Percentiles rank a stretch among this genome's conserved stretches.
phyloP scores from a whole-genome alignment of 805 yeast genomes.

The Pichia californica region DNA sequence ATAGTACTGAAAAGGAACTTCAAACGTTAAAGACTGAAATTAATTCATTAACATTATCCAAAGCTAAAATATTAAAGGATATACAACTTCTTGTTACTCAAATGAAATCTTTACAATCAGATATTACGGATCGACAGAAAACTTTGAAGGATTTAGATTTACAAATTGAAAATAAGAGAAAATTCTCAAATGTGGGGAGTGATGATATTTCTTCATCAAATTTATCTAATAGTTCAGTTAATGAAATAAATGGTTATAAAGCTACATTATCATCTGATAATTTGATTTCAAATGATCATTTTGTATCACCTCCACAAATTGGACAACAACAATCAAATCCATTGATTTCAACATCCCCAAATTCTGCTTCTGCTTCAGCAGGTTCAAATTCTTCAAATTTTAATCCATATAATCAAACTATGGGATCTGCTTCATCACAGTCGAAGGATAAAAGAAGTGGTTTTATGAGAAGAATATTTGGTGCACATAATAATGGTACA shows the following conservation, averaged over 20 bases:
- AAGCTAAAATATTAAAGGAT: constrained; percentile 41
- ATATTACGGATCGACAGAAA: constrained; percentile 29
- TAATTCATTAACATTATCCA: constrained; percentile 32
- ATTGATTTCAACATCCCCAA: too few species aligned
- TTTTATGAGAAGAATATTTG: constrained; percentile 28
- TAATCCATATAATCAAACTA: constrained; percentile 5
- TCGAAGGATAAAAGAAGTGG: constrained; percentile 17
- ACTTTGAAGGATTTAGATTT: constrained; percentile 14
- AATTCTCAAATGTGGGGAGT: background rate
- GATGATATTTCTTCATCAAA: constrained; percentile 8
- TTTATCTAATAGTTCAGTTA: constrained; percentile 8
- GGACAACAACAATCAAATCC: background rate
- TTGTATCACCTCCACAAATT: background rate
- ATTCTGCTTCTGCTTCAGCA: background rate
- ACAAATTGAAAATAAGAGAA: constrained; percentile 3
- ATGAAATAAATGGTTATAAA: constrained; percentile 8
- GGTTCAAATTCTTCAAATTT: background rate
- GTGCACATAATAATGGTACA: constrained; percentile 8
- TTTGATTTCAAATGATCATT: constrained; percentile 4
- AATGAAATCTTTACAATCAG: constrained; percentile 41
- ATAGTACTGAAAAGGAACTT: constrained; percentile 35
- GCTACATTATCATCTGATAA: constrained; percentile 8
- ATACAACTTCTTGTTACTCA: constrained; percentile 43
- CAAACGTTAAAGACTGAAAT: constrained; percentile 35
- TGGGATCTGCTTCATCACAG: background rate